These are phyloP conservation scores for Cucurbita argyrosperma DNA, from an alignment of 306 rosid species.

Conservation along the genomic window DNA sequence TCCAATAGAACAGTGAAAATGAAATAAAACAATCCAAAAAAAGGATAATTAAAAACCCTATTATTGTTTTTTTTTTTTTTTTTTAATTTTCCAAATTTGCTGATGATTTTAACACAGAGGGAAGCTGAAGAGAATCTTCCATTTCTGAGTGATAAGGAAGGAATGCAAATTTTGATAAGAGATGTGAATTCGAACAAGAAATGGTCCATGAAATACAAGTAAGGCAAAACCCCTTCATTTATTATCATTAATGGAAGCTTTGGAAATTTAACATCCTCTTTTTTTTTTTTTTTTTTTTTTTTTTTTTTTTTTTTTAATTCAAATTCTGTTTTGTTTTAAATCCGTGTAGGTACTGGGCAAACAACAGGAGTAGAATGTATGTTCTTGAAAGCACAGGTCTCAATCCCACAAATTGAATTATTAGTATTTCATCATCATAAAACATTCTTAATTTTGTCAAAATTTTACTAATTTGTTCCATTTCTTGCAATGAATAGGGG, in stretches of 20 bases:
- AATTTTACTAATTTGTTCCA: not conserved
- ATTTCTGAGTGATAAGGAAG: constrained; percentile 22
- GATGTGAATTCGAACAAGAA: constrained; percentile 24
- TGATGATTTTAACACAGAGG: constrained; percentile 16
- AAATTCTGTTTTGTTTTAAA: not conserved
- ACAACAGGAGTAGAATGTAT: constrained; percentile 54
- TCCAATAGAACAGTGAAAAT: not conserved
- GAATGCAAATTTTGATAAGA: constrained; percentile 22
- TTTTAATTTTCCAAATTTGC: too few relatives aligned
- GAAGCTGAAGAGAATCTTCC: constrained; percentile 55
- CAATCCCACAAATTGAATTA: not conserved
- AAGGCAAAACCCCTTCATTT: constrained; percentile 1
- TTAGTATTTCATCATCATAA: not conserved
- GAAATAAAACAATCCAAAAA: not conserved
- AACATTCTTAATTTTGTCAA: not conserved
- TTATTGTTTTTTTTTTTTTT: not conserved
- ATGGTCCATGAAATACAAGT: constrained; percentile 50
- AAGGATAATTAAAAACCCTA: not conserved
- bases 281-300: not conserved
- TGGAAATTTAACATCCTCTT: not conserved
- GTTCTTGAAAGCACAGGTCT: constrained; percentile 46
- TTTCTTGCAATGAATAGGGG: constrained; percentile 14
- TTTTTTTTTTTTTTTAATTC: not conserved
- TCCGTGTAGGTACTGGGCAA: constrained; percentile 40
- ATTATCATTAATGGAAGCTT: not conserved